These are phyloP conservation scores for Marasmius tenuissimus DNA, from an alignment of 1,284 basidiomycete genomes.

Conservation along the genomic window DNA sequence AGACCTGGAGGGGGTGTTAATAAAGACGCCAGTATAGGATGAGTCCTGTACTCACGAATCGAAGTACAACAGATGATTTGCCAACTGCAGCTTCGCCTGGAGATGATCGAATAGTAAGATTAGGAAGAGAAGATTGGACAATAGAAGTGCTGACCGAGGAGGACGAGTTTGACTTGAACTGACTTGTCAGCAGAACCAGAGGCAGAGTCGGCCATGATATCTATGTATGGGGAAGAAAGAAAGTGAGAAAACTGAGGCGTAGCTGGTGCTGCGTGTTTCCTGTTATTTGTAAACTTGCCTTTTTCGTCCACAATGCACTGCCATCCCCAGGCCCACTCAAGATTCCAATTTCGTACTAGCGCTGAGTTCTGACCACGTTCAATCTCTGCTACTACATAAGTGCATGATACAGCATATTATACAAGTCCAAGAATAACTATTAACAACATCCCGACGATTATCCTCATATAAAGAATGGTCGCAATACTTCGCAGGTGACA, in stretches of 20 bases:
- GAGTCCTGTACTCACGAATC: slow-evolving; percentile 75
- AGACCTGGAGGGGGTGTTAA: slow-evolving; percentile 51
- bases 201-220: slow-evolving; percentile 64
- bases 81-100: slow-evolving; percentile 97
- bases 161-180: slow-evolving; percentile 88
- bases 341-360: no score
- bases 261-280: slow-evolving; percentile 19
- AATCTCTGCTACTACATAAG: no score
- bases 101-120: slow-evolving; percentile 3
- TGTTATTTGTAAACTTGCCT: slow-evolving; percentile 7
- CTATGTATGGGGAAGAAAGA: slow-evolving; percentile 17
- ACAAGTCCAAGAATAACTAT: neutral
- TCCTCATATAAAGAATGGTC: slow-evolving; percentile 34
- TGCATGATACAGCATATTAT: neutral
- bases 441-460: neutral
- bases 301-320: neutral
- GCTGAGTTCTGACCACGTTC: no score
- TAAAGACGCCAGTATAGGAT: neutral
- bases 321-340: neutral
- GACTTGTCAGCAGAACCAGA: slow-evolving; percentile 79
- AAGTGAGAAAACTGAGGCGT: slow-evolving; percentile 17
- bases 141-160: slow-evolving; percentile 62
- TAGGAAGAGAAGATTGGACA: neutral
- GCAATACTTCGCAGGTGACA: slow-evolving; percentile 46
- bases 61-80: slow-evolving; percentile 98